Conservation (phyloP, 2,329 filamentous ascomycete species). For the Tolypocladium album region DNA sequence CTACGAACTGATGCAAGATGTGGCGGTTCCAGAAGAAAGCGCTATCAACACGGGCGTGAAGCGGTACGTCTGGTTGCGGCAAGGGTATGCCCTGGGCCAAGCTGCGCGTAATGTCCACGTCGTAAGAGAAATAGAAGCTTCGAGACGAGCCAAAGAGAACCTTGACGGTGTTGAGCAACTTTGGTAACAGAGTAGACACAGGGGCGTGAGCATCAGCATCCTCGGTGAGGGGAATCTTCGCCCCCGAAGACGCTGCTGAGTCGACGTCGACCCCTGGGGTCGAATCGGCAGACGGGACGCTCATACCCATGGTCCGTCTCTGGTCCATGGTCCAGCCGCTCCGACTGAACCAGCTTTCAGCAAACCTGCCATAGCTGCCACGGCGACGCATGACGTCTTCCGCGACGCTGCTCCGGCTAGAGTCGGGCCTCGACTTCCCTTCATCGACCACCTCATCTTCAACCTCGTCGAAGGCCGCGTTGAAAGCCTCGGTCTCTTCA, state of each 20-base stretch:
- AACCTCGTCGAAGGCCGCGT: constrained; percentile 28
- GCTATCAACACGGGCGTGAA: constrained; percentile 64
- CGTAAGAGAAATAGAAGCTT: constrained; percentile 94
- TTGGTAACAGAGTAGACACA: constrained; percentile 56
- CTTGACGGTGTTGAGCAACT: constrained; percentile 72
- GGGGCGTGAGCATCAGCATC: constrained; percentile 12
- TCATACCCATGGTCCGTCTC: constrained; percentile 59
- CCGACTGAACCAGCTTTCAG: constrained; percentile 82
- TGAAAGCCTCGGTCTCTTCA: constrained; percentile 29
- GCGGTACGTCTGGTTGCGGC: constrained; percentile 29
- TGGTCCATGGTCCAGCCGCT: constrained; percentile 70
- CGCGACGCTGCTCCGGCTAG: constrained; percentile 54
- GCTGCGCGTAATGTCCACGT: constrained; percentile 77
- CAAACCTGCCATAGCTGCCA: constrained; percentile 81
- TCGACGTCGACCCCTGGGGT: constrained; percentile 9
- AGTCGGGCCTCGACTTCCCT: constrained; percentile 19
- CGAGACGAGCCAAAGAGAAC: constrained; percentile 71
- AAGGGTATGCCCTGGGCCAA: constrained; percentile 23
- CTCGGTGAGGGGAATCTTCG: constrained; percentile 29
- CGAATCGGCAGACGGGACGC: constrained; percentile 21
- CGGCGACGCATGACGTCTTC: constrained; percentile 79
- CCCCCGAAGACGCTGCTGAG: constrained; percentile 6
- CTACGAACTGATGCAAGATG: constrained; percentile 62
- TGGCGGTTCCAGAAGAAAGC: constrained; percentile 87
- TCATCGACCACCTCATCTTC: constrained; percentile 27